Base-by-base conservation (phyloP, 2,329 filamentous ascomycete species). In the Penicillium digitatum region DNA sequence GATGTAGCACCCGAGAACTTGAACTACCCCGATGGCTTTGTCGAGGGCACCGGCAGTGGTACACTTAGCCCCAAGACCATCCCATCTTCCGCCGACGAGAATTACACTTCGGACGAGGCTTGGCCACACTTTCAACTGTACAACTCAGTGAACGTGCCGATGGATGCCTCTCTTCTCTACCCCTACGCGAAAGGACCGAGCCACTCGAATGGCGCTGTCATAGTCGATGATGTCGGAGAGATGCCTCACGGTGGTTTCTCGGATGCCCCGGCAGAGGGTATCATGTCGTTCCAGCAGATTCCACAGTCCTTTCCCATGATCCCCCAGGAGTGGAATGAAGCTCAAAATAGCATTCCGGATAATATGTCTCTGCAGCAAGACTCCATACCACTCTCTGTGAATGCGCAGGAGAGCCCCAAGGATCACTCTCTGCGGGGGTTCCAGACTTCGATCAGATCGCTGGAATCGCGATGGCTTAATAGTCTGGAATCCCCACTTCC, bases 41-140 rank as follows among this genome's bases (percentile, higher is more conserved):
- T 64, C 45, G 68, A 71, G 45, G 67, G 69, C 9, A 69, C 66
- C 22, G 62, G 65, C 42, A 72, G 70, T 47, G 67, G 69, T 45
- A 72, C 72, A 7, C 64, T 74, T 46, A 74, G 71, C 56, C 72
- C 72, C 32, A 63, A 64, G 47, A 74, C 72, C 4, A 57, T 73
- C 26, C 70, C 70, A 22, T 71, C 68, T 16, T 72, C 72, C 18
- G 61, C 68, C 47, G 72, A 74, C 53, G 72, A 73, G 48, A 71
- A 72, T 56, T 72, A 70, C 42, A 71, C 71, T 34, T 52, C 67
- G 39, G 72, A 74, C 52, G 70, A 73, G 52, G 63, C 66, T 50
- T 74, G 71, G 72, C 66, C 71, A 26, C 71, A 70, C 8, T 72
- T 72, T 35, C 72, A 71, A 31, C 58, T 74, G 10, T 66, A 71